phyloP scores from a whole-genome alignment of 345 rosid species.

The Syzygium grande region DNA sequence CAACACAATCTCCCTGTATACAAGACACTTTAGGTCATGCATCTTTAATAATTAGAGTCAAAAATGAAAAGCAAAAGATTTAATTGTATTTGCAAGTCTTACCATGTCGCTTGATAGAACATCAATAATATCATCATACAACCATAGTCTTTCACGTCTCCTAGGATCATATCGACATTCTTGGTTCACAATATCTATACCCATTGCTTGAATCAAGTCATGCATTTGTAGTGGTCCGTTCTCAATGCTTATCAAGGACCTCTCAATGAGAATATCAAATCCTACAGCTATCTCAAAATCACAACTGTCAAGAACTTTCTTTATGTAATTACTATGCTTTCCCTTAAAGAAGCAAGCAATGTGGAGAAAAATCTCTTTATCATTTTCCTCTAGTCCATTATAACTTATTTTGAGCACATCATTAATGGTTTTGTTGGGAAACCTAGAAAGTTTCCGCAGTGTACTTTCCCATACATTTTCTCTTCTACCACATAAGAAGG shows the following conservation, averaged over 20 bases:
- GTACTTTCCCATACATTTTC: neutral
- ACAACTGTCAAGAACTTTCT: neutral
- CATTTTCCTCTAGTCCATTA: neutral
- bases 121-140: neutral
- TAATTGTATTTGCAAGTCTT: neutral
- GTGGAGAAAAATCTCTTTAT: neutral
- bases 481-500: neutral
- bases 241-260: neutral
- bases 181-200: neutral
- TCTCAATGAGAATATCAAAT: neutral
- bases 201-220: neutral
- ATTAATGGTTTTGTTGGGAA: neutral
- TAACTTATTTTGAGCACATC: neutral
- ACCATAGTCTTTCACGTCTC: neutral
- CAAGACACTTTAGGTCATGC: neutral
- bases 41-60: neutral
- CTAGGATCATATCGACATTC: neutral
- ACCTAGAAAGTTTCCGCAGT: neutral
- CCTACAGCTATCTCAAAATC: neutral
- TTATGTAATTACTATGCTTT: no score
- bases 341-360: neutral
- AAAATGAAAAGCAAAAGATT: neutral
- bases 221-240: neutral
- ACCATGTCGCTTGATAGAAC: neutral
- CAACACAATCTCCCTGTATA: rapidly evolving